Conservation (phyloP, 108 stramenopile species). For the Fistulifera solaris region DNA sequence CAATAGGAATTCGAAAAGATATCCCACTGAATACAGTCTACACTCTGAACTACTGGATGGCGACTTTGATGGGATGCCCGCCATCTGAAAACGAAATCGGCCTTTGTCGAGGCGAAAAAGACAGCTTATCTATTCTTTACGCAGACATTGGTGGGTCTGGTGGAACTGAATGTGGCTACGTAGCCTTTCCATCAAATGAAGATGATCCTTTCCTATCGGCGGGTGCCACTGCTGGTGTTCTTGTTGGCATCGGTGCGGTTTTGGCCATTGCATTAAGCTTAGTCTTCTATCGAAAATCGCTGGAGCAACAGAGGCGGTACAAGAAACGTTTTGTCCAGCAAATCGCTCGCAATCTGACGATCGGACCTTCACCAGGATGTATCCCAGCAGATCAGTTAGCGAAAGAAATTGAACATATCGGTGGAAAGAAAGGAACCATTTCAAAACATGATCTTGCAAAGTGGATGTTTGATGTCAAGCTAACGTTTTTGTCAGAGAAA, state of each 20-base stretch:
- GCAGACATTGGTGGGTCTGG: conserved; percentile 10
- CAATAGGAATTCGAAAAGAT: conserved; percentile 21
- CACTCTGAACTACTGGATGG: conserved; percentile 21
- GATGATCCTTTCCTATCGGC: conserved; percentile 2
- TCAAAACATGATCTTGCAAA: conserved; percentile 15
- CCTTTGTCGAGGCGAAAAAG: conserved; percentile 1
- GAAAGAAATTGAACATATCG: conserved; percentile 22
- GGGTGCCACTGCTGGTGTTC: not conserved
- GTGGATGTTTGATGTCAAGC: conserved; percentile 20
- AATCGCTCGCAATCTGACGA: conserved; percentile 20
- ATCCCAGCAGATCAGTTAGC: conserved; percentile 12
- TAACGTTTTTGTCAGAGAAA: conserved; percentile 12
- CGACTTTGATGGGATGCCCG: conserved; percentile 18
- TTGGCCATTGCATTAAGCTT: not conserved
- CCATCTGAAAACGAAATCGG: conserved; percentile 8
- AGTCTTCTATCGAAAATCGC: conserved; percentile 4
- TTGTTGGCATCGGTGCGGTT: not conserved
- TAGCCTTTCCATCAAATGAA: conserved; percentile 5
- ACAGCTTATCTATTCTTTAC: conserved; percentile 13
- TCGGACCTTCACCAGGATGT: conserved; percentile 7
- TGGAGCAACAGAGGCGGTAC: conserved; percentile 13
- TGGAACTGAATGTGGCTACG: conserved; percentile 28
- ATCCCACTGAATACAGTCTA: conserved; percentile 9
- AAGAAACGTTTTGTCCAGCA: conserved; percentile 19
- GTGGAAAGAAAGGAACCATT: conserved; percentile 11